Conservation (phyloP, 1,139 yeast genomes). For the Pichia norvegensis region DNA sequence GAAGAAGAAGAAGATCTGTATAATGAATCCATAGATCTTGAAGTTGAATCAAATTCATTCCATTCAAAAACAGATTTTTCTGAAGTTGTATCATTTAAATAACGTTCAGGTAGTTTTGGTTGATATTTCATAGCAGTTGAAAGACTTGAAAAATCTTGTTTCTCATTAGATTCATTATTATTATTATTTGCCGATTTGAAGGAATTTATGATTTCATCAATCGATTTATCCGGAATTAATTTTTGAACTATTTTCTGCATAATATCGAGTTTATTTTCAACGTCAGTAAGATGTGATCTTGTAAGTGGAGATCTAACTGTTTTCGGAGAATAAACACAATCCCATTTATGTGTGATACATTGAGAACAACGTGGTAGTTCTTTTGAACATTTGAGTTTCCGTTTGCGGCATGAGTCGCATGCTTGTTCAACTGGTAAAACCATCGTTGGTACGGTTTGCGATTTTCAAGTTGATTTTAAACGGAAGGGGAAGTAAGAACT, state of each 20-base stretch:
- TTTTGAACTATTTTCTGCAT: slow-evolving; percentile 47
- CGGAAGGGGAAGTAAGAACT: too few species aligned
- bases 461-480: too few species aligned
- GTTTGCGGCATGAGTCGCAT: slow-evolving; percentile 53
- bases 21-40: slow-evolving; percentile 13
- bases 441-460: not conserved
- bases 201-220: slow-evolving; percentile 29
- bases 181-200: not conserved
- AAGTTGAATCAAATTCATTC: slow-evolving; percentile 32
- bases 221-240: slow-evolving; percentile 33
- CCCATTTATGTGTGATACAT: slow-evolving; percentile 66
- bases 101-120: slow-evolving; percentile 31
- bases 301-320: slow-evolving; percentile 76
- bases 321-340: slow-evolving; percentile 65
- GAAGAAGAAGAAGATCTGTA: slow-evolving; percentile 12
- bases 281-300: slow-evolving; percentile 69
- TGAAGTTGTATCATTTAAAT: slow-evolving; percentile 31
- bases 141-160: not conserved
- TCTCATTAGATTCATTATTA: not conserved
- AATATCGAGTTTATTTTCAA: slow-evolving; percentile 54
- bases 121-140: slow-evolving; percentile 8
- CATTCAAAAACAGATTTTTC: slow-evolving; percentile 44
- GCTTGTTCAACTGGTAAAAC: slow-evolving; percentile 25
- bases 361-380: slow-evolving; percentile 71
- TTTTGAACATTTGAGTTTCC: slow-evolving; percentile 52